phyloP scores from a whole-genome alignment of 495 filamentous ascomycete genomes.

The Jackrogersella multiformis region DNA sequence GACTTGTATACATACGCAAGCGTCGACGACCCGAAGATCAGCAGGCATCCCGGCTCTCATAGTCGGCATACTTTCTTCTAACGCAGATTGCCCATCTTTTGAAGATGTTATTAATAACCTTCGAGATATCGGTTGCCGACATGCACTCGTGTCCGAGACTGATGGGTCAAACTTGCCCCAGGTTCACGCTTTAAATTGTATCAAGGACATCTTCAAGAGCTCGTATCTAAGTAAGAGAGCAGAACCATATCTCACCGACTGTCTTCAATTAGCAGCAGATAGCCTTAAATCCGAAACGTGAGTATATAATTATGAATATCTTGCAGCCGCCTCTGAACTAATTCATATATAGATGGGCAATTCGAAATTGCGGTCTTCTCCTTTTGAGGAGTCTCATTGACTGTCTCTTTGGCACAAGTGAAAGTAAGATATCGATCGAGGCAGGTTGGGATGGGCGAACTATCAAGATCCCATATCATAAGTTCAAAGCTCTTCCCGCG shows the following conservation, averaged over 20 bases:
- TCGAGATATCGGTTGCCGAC: conserved; percentile 63
- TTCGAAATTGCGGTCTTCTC: conserved; percentile 91
- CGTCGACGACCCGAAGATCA: conserved; percentile 87
- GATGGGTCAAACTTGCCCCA: conserved; percentile 80
- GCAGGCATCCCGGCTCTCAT: conserved; percentile 90
- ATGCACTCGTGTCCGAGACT: conserved; percentile 58
- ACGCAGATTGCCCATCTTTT: conserved; percentile 58
- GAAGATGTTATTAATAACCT: conserved; percentile 60
- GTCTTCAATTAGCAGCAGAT: conserved; percentile 75
- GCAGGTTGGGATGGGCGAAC: conserved; percentile 62
- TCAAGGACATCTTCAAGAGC: conserved; percentile 87
- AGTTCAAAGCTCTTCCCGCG: conserved; percentile 73
- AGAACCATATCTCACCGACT: conserved; percentile 74
- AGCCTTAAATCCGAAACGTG: conserved; percentile 71
- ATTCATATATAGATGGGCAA: conserved; percentile 76
- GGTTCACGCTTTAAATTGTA: conserved; percentile 91
- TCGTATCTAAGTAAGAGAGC: conserved; percentile 71
- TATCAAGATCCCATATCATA: conserved; percentile 68
- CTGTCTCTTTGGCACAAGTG: conserved; percentile 73
- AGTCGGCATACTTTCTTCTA: conserved; percentile 74
- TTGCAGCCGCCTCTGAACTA: conserved; percentile 17
- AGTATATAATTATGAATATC: conserved; percentile 48
- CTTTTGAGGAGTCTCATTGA: conserved; percentile 85
- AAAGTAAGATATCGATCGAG: conserved; percentile 60
- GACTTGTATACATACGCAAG: conserved; percentile 71